These are phyloP conservation scores for Hanseniaspora singularis DNA, from an alignment of 805 yeast genomes.

Conservation along the genomic window DNA sequence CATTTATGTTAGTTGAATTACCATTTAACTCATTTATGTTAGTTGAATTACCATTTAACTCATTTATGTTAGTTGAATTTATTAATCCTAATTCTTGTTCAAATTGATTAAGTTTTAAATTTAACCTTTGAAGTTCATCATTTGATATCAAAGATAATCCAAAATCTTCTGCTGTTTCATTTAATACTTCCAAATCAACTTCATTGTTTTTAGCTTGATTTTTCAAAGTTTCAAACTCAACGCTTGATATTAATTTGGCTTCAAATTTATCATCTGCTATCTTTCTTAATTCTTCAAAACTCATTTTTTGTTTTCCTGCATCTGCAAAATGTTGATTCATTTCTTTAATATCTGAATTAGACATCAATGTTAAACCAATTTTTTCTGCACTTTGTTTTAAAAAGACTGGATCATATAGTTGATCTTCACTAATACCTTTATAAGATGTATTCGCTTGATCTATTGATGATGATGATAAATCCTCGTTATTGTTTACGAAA, in stretches of 20 bases:
- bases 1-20: too few species aligned
- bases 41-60: too few species aligned
- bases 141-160: slow-evolving; percentile 17
- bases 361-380: slow-evolving; percentile 2
- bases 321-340: slow-evolving; percentile 25
- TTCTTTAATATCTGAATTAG: slow-evolving; percentile 15
- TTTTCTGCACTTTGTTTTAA: not conserved
- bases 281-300: not conserved
- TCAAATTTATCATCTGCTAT: not conserved
- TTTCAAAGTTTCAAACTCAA: not conserved
- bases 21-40: too few species aligned
- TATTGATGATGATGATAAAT: not conserved
- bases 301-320: slow-evolving; percentile 20
- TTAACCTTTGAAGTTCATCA: slow-evolving; percentile 15
- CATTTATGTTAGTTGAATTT: too few species aligned
- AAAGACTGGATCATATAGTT: too few species aligned
- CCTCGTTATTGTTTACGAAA: too few species aligned
- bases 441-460: too few species aligned
- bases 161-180: slow-evolving; percentile 8
- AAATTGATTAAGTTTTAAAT: not conserved
- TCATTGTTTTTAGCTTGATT: not conserved
- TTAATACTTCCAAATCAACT: slow-evolving; percentile 7
- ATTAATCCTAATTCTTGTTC: not conserved
- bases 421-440: too few species aligned
- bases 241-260: not conserved